phyloP scores from a whole-genome alignment of 108 stramenopile species.

The Hondaea fermentalgiana region DNA sequence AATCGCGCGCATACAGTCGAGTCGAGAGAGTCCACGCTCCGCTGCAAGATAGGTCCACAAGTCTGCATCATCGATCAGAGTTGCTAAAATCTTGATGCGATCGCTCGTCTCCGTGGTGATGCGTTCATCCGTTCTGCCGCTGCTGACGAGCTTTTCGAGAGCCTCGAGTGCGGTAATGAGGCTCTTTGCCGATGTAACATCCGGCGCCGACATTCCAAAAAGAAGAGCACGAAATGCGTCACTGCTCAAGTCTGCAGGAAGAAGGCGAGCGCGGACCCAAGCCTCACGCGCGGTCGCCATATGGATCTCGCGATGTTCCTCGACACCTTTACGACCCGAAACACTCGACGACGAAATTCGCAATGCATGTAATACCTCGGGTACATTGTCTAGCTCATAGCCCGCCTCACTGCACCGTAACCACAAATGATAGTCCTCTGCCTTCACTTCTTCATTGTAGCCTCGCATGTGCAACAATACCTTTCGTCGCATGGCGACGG shows the following conservation, averaged over 20 bases:
- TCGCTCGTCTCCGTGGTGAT: neutral
- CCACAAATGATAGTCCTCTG: conserved; percentile 1
- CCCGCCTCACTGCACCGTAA: neutral
- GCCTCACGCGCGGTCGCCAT: neutral
- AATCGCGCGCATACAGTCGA: neutral
- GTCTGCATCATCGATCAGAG: neutral
- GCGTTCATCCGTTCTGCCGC: neutral
- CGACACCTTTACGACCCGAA: neutral
- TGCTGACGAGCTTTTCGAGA: neutral
- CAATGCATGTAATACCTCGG: neutral
- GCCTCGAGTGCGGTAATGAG: neutral
- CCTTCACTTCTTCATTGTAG: neutral
- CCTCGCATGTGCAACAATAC: neutral
- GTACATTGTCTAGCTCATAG: neutral
- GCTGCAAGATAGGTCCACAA: neutral
- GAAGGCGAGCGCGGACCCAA: neutral
- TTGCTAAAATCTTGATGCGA: neutral
- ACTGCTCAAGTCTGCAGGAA: neutral
- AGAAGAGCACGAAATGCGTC: neutral
- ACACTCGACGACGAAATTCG: neutral
- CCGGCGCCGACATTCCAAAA: neutral
- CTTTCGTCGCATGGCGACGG: neutral
- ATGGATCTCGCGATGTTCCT: neutral
- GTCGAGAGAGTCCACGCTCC: neutral
- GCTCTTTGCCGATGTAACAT: neutral